Evolutionary conservation across 2,329 filamentous ascomycete genomes (phyloP).

Genomic region (Epicoccum sorghinum): DNA sequence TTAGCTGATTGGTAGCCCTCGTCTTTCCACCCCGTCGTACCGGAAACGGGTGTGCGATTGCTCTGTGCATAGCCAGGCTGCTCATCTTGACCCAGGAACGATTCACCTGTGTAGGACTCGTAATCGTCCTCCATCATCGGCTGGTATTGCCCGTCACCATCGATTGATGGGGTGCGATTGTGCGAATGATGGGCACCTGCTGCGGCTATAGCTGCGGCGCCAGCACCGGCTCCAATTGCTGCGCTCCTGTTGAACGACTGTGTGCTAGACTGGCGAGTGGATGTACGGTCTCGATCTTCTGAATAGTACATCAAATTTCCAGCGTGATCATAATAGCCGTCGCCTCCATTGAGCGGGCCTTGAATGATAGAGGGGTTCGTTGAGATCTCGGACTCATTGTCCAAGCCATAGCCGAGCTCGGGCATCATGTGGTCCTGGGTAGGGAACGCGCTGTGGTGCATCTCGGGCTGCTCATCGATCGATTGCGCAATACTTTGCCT

Average conservation of each 20-base stretch:
- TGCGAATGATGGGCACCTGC: slow-evolving; percentile 54
- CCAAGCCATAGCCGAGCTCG: slow-evolving; percentile 72
- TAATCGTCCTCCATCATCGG: slow-evolving; percentile 48
- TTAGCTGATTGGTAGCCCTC: slow-evolving; percentile 90
- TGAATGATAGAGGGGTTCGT: slow-evolving; percentile 87
- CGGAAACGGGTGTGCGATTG: slow-evolving; percentile 47
- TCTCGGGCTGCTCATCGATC: slow-evolving; percentile 54
- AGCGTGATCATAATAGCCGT: slow-evolving; percentile 51
- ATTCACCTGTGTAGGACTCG: slow-evolving; percentile 41
- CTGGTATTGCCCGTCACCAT: slow-evolving; percentile 40
- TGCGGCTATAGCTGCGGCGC: slow-evolving; percentile 62
- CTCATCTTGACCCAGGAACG: slow-evolving; percentile 43
- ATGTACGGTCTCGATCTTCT: slow-evolving; percentile 43
- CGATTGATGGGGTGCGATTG: slow-evolving; percentile 35
- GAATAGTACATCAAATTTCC: slow-evolving; percentile 40
- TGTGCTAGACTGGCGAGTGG: slow-evolving; percentile 36
- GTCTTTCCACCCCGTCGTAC: slow-evolving; percentile 67
- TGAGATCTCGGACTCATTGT: slow-evolving; percentile 68
- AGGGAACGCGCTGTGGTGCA: slow-evolving; percentile 74
- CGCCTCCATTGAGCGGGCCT: slow-evolving; percentile 68
- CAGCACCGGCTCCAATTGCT: slow-evolving; percentile 53
- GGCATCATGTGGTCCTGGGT: slow-evolving; percentile 73
- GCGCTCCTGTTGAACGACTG: slow-evolving; percentile 39
- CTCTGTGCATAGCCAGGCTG: slow-evolving; percentile 38
- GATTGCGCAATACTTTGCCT: slow-evolving; percentile 61